Evolutionary conservation across 805 yeast genomes (phyloP).

Genomic region (Pichia kluyveri): DNA sequence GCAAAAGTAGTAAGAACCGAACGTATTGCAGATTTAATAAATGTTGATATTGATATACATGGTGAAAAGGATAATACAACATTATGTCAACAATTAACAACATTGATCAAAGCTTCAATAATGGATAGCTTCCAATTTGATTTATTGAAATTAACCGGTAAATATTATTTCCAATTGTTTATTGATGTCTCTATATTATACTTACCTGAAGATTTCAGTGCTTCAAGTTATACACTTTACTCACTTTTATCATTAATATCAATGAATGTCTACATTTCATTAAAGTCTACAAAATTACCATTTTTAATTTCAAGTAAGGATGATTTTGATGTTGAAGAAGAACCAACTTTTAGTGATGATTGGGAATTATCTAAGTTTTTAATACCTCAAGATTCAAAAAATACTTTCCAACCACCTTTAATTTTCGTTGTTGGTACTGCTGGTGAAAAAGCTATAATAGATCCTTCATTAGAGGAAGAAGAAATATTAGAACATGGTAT

Average conservation of each 20-base stretch:
- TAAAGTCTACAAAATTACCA: slow-evolving; percentile 72
- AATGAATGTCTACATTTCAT: slow-evolving; percentile 71
- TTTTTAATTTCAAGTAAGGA: slow-evolving; percentile 59
- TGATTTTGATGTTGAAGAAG: slow-evolving; percentile 65
- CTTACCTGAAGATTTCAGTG: slow-evolving; percentile 31
- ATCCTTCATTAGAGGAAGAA: slow-evolving; percentile 85
- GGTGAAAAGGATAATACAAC: slow-evolving; percentile 76
- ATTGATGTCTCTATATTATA: slow-evolving; percentile 77
- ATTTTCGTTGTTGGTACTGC: slow-evolving; percentile 69
- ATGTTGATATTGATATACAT: slow-evolving; percentile 72
- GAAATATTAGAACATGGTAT: slow-evolving; percentile 82
- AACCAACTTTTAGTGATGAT: slow-evolving; percentile 86
- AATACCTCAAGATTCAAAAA: slow-evolving; percentile 25
- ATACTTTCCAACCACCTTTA: slow-evolving; percentile 57
- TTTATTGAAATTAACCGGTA: slow-evolving; percentile 55
- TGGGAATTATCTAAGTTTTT: slow-evolving; percentile 54
- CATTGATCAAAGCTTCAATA: slow-evolving; percentile 48
- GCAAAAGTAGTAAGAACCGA: slow-evolving; percentile 55
- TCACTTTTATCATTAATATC: slow-evolving; percentile 53
- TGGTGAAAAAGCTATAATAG: slow-evolving; percentile 61
- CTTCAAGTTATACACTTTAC: slow-evolving; percentile 63
- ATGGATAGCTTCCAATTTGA: slow-evolving; percentile 42
- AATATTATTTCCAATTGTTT: slow-evolving; percentile 66
- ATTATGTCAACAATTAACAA: slow-evolving; percentile 52
- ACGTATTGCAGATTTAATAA: slow-evolving; percentile 42